Percentiles rank a stretch among this genome's conserved stretches.
Conservation (phyloP, 208 protist species). For the Histomonas meleagridis region DNA sequence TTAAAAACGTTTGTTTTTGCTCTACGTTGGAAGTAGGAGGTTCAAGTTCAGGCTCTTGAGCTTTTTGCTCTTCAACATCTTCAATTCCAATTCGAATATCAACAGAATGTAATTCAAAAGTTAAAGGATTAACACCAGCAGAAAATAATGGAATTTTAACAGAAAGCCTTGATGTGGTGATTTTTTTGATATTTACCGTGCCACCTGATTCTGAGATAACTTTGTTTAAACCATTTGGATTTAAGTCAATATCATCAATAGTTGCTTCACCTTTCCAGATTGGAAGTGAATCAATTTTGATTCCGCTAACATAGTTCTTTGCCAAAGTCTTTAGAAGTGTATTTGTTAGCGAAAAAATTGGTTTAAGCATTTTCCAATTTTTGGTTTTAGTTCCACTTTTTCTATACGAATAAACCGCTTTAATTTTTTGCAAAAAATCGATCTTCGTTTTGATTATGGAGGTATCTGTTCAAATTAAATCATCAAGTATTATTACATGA, state of each 20-base stretch:
- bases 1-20: background rate
- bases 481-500: too few relatives aligned
- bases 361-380: background rate
- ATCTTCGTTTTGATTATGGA: too few relatives aligned
- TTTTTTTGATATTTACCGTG: background rate
- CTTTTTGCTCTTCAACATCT: background rate
- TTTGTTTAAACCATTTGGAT: constrained; percentile 14
- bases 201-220: background rate
- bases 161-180: background rate
- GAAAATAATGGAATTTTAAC: background rate
- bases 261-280: constrained; percentile 33
- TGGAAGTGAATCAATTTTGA: constrained; percentile 13
- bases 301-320: background rate
- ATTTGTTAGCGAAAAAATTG: background rate
- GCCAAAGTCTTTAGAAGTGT: background rate
- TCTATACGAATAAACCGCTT: too few relatives aligned
- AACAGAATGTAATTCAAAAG: background rate
- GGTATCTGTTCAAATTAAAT: too few relatives aligned
- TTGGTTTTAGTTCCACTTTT: too few relatives aligned
- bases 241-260: constrained; percentile 11
- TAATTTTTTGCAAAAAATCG: too few relatives aligned
- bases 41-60: background rate
- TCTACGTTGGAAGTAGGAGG: background rate
- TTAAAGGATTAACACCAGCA: background rate
- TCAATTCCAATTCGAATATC: background rate